A percentile compares a stretch with the other conserved stretches of the same genome.
These are phyloP conservation scores for Colletotrichum noveboracense DNA, from an alignment of 2,329 filamentous ascomycete genomes.

Conservation along the genomic window DNA sequence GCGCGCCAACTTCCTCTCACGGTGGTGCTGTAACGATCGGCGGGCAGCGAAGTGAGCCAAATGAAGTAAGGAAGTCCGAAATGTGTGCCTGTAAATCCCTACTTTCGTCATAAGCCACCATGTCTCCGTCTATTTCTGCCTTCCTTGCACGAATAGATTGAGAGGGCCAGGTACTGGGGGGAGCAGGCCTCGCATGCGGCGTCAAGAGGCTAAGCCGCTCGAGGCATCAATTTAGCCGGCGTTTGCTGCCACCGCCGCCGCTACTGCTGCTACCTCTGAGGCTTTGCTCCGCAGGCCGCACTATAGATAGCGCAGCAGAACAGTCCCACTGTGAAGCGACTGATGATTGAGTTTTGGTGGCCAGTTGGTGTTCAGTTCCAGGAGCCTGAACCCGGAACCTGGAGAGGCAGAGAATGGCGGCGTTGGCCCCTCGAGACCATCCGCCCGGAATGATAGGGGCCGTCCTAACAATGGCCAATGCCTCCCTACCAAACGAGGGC, in stretches of 20 bases:
- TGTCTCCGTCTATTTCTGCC: not conserved
- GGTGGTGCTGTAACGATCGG: not conserved
- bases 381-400: not conserved
- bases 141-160: conserved; percentile 3
- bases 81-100: not conserved
- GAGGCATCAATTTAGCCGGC: not conserved
- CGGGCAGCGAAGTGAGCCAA: not conserved
- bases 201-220: not conserved
- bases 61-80: not conserved
- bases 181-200: not conserved
- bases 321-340: not conserved
- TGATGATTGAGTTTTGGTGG: not conserved
- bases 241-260: not conserved
- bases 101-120: not conserved
- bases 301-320: not conserved
- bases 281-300: not conserved
- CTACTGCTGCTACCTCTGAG: not conserved
- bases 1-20: not conserved
- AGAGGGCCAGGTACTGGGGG: not conserved
- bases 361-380: not conserved
- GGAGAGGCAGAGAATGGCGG: not conserved
- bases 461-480: not conserved
- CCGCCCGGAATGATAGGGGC: not conserved
- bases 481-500: not conserved
- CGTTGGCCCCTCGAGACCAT: not conserved